Conservation (phyloP, 2,329 filamentous ascomycete genomes). For the Dactylellina drechsleri region DNA sequence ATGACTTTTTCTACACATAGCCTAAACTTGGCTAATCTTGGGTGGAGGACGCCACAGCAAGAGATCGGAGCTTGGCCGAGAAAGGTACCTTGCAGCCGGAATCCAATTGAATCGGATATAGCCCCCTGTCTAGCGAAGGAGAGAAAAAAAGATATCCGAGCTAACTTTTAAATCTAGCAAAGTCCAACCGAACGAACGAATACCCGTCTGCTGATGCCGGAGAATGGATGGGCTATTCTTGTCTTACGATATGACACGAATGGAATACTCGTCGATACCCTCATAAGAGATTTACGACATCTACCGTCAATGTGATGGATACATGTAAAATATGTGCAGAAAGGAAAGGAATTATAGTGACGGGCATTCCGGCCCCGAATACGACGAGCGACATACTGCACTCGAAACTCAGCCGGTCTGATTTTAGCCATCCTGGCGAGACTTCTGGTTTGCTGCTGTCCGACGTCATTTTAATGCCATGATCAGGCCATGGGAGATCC, state of each 20-base stretch:
- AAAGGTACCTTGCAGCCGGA: conserved; percentile 28
- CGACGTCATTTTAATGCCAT: conserved; percentile 28
- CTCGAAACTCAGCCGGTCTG: conserved; percentile 4
- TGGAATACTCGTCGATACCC: too few relatives aligned
- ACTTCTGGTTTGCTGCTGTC: conserved; percentile 3
- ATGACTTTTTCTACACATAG: too few relatives aligned
- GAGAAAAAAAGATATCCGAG: neutral
- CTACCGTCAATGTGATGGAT: neutral
- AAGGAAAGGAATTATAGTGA: neutral
- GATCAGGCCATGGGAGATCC: neutral
- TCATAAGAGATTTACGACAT: neutral
- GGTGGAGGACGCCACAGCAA: neutral
- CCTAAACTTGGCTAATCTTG: too few relatives aligned
- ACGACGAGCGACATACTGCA: neutral
- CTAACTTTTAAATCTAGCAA: neutral
- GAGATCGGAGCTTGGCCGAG: conserved; percentile 36
- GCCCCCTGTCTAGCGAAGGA: neutral
- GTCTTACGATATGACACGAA: neutral
- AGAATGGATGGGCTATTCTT: neutral
- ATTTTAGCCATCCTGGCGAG: too few relatives aligned
- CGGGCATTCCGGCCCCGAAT: conserved; percentile 16
- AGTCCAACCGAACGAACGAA: neutral
- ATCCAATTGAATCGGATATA: neutral
- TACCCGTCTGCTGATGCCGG: neutral
- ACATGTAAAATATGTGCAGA: too few relatives aligned